Evolutionary conservation across 1,284 basidiomycete genomes (phyloP).

Genomic region (Porodaedalea pini): DNA sequence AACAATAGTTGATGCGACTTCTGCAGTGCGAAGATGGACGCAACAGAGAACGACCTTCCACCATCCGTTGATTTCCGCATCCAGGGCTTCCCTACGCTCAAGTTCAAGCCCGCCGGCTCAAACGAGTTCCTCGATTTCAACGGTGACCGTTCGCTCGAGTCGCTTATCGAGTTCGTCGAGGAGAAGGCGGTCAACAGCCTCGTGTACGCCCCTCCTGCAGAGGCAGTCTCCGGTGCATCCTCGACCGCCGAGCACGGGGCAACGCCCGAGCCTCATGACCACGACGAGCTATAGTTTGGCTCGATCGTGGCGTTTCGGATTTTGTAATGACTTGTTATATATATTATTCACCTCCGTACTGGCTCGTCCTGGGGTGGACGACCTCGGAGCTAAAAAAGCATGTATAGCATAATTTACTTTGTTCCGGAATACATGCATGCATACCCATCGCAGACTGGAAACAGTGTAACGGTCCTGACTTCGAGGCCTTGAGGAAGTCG

Average conservation of each 20-base stretch:
- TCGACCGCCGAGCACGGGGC: constrained; percentile 4
- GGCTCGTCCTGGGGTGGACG: not conserved
- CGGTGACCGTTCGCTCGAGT: constrained; percentile 87
- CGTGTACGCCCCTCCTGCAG: constrained; percentile 26
- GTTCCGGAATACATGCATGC: too few species aligned
- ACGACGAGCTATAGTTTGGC: constrained; percentile 16
- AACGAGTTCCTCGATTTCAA: constrained; percentile 89
- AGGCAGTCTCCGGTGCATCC: not conserved
- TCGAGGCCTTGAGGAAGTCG: too few species aligned
- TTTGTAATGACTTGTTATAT: not conserved
- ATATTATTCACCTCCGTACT: not conserved
- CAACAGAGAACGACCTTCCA: constrained; percentile 95
- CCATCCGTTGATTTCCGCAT: constrained; percentile 82
- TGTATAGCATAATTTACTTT: too few species aligned
- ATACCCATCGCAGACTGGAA: too few species aligned
- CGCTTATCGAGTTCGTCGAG: constrained; percentile 81
- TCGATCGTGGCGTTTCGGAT: not conserved
- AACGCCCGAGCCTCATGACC: constrained; percentile 13
- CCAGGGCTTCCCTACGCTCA: constrained; percentile 91
- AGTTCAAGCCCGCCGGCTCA: constrained; percentile 91
- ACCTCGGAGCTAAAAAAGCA: too few species aligned
- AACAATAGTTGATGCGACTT: not conserved
- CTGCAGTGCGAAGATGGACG: constrained; percentile 94
- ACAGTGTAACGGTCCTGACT: too few species aligned
- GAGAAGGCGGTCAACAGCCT: constrained; percentile 74